A percentile compares a stretch with the other conserved stretches of the same genome.
These are phyloP conservation scores for Phytomonas sp. DNA, from an alignment of 208 protist genomes.

Conservation along the genomic window DNA sequence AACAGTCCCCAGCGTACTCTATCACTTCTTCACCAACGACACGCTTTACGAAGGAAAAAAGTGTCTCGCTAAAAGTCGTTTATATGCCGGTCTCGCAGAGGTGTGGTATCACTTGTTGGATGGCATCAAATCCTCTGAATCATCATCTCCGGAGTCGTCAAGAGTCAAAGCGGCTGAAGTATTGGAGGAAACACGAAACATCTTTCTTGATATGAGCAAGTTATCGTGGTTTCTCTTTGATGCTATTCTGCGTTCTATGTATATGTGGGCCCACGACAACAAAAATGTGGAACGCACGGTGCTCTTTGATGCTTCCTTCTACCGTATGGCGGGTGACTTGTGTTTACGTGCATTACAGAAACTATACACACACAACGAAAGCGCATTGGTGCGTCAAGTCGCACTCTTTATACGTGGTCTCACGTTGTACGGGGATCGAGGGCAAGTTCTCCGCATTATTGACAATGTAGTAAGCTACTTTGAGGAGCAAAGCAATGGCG, in stretches of 20 bases:
- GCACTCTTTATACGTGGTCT: slow-evolving; percentile 71
- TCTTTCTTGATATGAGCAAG: slow-evolving; percentile 58
- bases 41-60: slow-evolving; percentile 47
- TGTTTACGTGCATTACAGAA: slow-evolving; percentile 46
- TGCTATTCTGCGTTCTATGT: slow-evolving; percentile 73
- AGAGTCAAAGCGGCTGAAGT: neutral
- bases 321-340: slow-evolving; percentile 45
- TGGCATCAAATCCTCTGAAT: neutral
- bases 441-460: slow-evolving; percentile 47
- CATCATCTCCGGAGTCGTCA: neutral
- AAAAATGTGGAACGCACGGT: slow-evolving; percentile 20
- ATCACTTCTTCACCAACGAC: slow-evolving; percentile 81
- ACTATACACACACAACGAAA: slow-evolving; percentile 49
- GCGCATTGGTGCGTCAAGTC: slow-evolving; percentile 44
- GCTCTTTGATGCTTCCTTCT: slow-evolving; percentile 68
- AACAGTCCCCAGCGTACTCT: slow-evolving; percentile 52
- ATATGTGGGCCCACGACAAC: slow-evolving; percentile 69
- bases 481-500: slow-evolving; percentile 38
- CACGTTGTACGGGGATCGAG: slow-evolving; percentile 65
- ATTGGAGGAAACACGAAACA: slow-evolving; percentile 25
- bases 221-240: slow-evolving; percentile 84
- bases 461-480: slow-evolving; percentile 49
- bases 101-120: slow-evolving; percentile 55
- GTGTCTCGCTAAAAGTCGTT: slow-evolving; percentile 14
- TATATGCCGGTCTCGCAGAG: slow-evolving; percentile 77